Base-by-base conservation (phyloP, 176 grass and related monocot species). In the Paspalum vaginatum region DNA sequence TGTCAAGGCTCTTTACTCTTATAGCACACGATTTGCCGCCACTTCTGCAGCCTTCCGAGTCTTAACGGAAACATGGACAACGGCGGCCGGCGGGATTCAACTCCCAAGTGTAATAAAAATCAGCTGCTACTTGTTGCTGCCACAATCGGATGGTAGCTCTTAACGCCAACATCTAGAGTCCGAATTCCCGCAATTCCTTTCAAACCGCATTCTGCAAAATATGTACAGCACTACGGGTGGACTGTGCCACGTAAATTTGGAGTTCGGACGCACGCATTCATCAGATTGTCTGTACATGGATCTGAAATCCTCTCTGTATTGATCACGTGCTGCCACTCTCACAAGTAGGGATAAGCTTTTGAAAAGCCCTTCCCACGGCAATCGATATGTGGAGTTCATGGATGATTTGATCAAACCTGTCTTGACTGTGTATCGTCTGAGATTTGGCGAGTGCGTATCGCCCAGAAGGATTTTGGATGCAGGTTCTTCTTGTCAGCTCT, bases 391-490 rank as follows among this genome's bases (percentile, higher is more conserved):
- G 42, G 5, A 8, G 42, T 8, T 8, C 10, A 44, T 9, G n/a
- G 25, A 11, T 37, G 44, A 24, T 71, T 24, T 37, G 45, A 14
- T 62, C 59, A 51, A 39, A 74, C 48, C 22, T 69, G 44, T 67
- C 49, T 62, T n/a, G 58, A 65, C 25, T 72, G 48, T 46, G 87
- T 94, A 68, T 91, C 92, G 21, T 93, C 92, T 58, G 81, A 85
- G 40, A 94, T 78, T 47, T 90, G 80, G 27, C 92, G 89, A 21
- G 67, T 91, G 32, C 95, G 91, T 50, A 98, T 76, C n/a, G 84
- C 92, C 90, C 95, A 98, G 78, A 98, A 98, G 53, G 95, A 98
- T 84, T 87, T 92, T 0, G 92, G 95, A 59, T 91, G 81, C 38
- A 94, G 43, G 75, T 89, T 89, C 78, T 57, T 98, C 53, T 81